Evolutionary conservation across 495 filamentous ascomycete species (phyloP), one percentile per base, ranked within the genome.

Genomic region (Eremomyces bilateralis): DNA sequence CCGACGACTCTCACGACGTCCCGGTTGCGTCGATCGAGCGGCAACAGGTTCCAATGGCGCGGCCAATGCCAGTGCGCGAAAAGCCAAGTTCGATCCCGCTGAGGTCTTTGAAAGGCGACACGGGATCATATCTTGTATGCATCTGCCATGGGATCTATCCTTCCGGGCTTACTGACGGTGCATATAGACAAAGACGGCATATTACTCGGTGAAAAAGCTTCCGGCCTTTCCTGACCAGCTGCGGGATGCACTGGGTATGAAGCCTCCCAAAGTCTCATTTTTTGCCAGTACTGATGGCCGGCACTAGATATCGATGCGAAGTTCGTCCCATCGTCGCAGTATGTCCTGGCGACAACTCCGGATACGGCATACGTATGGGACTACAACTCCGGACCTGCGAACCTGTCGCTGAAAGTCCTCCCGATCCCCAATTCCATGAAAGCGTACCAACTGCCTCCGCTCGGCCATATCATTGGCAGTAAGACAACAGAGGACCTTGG

Each of bases 281-380:
- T 20, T 25, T 32, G 29, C 20, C 37, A 45, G 25, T 39, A 16
- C 1, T 21, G 32, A 20, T 21, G 37, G 21, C 39, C 36, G 20
- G 28, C 34, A 40, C 51, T 36, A 4, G 42, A 44, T 31, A 47
- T 40, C 29, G 38, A 41, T 36, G 48, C 40, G 34, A 45, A 25
- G 12, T 21, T 41, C 10, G 24, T 42, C 19, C 37, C 49, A 15
- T 47, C 44, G 19, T 33, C 40, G 10, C 34, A 29, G 29, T 76
- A 82, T 50, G 90, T 76, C 24, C 60, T 95, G 21, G 70, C 69
- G 22, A 60, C 93, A 33, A 88, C 82, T 5, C 69, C 73, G 31
- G 71, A 68, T 1, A 67, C 80, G 45, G 90, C 83, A 32, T 65
- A 81, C 27, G 69, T 91, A 30, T 99, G 88, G 88, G 73, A 79